phyloP scores from a whole-genome alignment of 805 yeast genomes.

The Yamadazyma ubonensis region DNA sequence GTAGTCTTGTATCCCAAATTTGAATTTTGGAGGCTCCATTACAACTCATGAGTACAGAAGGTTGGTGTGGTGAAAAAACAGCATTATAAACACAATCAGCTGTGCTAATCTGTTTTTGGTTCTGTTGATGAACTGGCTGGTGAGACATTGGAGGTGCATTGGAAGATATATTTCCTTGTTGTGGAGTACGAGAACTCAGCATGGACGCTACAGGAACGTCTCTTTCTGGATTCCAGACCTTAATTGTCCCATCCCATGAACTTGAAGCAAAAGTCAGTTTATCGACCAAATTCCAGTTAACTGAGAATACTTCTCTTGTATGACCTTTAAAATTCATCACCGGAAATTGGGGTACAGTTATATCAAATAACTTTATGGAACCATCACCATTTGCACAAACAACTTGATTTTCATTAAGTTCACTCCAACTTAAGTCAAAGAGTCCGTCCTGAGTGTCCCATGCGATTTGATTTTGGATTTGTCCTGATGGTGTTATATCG shows the following conservation, averaged over 20 bases:
- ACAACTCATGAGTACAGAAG: conserved; percentile 64
- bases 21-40: conserved; percentile 74
- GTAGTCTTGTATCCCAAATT: conserved; percentile 77
- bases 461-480: conserved; percentile 48
- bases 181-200: conserved; percentile 17
- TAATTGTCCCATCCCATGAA: conserved; percentile 91
- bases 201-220: conserved; percentile 58
- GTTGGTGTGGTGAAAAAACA: conserved; percentile 80
- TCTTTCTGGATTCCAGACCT: conserved; percentile 71
- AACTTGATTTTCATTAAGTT: conserved; percentile 82
- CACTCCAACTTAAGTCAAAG: conserved; percentile 89
- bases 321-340: conserved; percentile 78
- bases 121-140: conserved; percentile 33
- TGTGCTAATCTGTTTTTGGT: conserved; percentile 32
- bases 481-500: conserved; percentile 66
- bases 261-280: conserved; percentile 70
- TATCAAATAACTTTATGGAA: conserved; percentile 76
- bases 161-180: conserved; percentile 23
- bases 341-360: conserved; percentile 64
- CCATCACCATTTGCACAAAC: conserved; percentile 90
- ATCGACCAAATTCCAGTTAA: conserved; percentile 71
- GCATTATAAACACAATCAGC: conserved; percentile 76
- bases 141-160: conserved; percentile 37
- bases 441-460: conserved; percentile 94
- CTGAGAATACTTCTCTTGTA: conserved; percentile 66